A percentile compares a stretch with the other conserved stretches of the same genome.
phyloP scores from a whole-genome alignment of 768 basidiomycete species.

The Epithele typhae region DNA sequence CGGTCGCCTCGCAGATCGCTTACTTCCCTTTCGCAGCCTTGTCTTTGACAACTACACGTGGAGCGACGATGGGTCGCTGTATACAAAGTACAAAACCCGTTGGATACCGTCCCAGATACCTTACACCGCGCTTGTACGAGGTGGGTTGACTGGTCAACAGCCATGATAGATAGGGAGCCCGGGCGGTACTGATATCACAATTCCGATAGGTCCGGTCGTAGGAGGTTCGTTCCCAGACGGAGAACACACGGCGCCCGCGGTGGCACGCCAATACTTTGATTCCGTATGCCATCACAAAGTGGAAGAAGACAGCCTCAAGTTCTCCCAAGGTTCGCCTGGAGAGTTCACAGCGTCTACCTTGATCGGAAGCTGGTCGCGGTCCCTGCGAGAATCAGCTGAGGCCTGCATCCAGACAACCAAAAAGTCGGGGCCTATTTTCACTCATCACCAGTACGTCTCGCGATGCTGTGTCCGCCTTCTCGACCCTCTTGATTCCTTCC shows the following conservation, averaged over 20 bases:
- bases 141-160: slow-evolving; percentile 8
- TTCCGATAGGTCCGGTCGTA: slow-evolving; percentile 3
- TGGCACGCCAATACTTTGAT: slow-evolving; percentile 9
- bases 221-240: slow-evolving; percentile 5
- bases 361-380: slow-evolving; percentile 1
- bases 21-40: background rate
- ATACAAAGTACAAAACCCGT: slow-evolving; percentile 1
- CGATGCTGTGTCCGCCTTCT: too few relatives aligned
- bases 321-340: background rate
- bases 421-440: slow-evolving; percentile 5
- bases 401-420: slow-evolving; percentile 6
- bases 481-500: background rate
- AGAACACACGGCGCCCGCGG: slow-evolving; percentile 2
- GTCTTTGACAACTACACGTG: slow-evolving; percentile 10
- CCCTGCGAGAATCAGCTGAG: background rate
- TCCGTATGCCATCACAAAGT: slow-evolving; percentile 2
- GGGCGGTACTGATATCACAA: too few relatives aligned
- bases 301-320: background rate
- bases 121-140: slow-evolving; percentile 4
- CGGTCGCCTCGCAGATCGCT: too few relatives aligned
- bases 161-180: too few relatives aligned
- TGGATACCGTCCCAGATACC: slow-evolving; percentile 10
- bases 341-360: slow-evolving; percentile 1
- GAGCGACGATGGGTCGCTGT: slow-evolving; percentile 7
- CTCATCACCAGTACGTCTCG: slow-evolving; percentile 10